Conservation (phyloP, 2,329 filamentous ascomycete genomes). For the Paecilomyces dactylethromorphus region DNA sequence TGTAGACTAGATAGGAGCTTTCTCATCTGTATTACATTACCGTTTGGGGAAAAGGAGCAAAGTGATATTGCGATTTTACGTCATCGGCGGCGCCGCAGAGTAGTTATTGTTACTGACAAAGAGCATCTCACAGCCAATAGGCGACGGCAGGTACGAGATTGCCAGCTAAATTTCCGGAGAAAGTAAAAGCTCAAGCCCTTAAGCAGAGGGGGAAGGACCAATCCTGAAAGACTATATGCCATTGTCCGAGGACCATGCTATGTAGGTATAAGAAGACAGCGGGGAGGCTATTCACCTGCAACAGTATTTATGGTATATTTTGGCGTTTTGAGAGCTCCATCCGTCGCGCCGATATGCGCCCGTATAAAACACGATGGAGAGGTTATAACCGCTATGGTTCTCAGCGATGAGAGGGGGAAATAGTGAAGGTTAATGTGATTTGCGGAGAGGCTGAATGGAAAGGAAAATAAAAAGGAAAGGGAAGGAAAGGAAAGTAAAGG, state of each 20-base stretch:
- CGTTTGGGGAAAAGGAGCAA: too few species aligned
- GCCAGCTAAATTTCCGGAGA: background rate
- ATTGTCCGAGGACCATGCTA: background rate
- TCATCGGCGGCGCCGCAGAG: too few species aligned
- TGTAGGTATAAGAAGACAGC: background rate
- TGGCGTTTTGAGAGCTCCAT: background rate
- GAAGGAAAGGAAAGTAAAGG: too few species aligned
- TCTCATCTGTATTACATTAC: too few species aligned
- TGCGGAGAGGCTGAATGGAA: background rate
- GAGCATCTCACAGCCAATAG: too few species aligned
- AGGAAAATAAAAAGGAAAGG: too few species aligned
- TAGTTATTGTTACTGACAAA: too few species aligned
- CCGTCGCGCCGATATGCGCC: background rate
- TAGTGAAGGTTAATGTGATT: background rate
- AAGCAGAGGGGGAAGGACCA: background rate
- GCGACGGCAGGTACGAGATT: too few species aligned
- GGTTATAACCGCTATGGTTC: background rate
- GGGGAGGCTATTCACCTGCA: background rate
- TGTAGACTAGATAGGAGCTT: too few species aligned
- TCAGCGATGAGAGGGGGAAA: background rate
- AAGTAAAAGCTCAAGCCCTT: background rate
- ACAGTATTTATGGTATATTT: background rate
- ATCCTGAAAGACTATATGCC: background rate
- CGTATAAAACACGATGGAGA: background rate
- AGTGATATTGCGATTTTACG: too few species aligned